Percentiles rank a stretch among this genome's conserved stretches.
These are phyloP conservation scores for Phytophthora rubi DNA, from an alignment of 352 stramenopile genomes.

Conservation along the genomic window DNA sequence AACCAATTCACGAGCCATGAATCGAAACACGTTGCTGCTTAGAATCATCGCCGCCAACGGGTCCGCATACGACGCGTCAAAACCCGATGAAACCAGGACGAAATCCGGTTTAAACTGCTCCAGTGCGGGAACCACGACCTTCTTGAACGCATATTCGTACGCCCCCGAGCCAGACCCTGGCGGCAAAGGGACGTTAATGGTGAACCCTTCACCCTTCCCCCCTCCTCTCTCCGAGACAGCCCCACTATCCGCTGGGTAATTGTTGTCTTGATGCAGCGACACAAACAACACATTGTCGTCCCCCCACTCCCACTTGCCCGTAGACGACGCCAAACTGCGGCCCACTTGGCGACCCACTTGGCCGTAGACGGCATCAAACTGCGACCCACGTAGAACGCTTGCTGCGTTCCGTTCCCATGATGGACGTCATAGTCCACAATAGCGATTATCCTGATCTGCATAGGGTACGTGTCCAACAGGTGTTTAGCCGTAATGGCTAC, in stretches of 20 bases:
- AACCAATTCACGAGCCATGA: slow-evolving; percentile 70
- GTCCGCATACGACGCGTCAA: slow-evolving; percentile 84
- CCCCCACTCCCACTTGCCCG: slow-evolving; percentile 11
- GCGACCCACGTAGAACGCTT: slow-evolving; percentile 70
- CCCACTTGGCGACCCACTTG: no score
- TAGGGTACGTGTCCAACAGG: slow-evolving; percentile 59
- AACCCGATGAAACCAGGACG: slow-evolving; percentile 77
- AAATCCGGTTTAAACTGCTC: slow-evolving; percentile 79
- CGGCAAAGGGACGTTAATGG: slow-evolving; percentile 89
- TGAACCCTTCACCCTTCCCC: slow-evolving; percentile 54
- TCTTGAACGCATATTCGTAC: slow-evolving; percentile 74
- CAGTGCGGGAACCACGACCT: slow-evolving; percentile 73
- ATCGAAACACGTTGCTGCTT: slow-evolving; percentile 69
- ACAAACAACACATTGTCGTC: slow-evolving; percentile 78
- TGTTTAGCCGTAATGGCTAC: slow-evolving; percentile 65
- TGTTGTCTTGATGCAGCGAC: slow-evolving; percentile 83
- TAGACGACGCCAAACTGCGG: no score
- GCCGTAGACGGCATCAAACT: no score
- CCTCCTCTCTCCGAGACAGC: slow-evolving; percentile 45
- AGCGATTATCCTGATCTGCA: slow-evolving; percentile 85
- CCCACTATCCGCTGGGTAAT: slow-evolving; percentile 77
- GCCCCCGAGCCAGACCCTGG: slow-evolving; percentile 74
- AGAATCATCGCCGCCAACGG: slow-evolving; percentile 87
- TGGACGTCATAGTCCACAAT: slow-evolving; percentile 97
- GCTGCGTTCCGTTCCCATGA: slow-evolving; percentile 97